Percentiles rank a stretch among this genome's conserved stretches.
Conservation (phyloP, 2,329 filamentous ascomycete genomes). For the Raffaelea deltoideospora region DNA sequence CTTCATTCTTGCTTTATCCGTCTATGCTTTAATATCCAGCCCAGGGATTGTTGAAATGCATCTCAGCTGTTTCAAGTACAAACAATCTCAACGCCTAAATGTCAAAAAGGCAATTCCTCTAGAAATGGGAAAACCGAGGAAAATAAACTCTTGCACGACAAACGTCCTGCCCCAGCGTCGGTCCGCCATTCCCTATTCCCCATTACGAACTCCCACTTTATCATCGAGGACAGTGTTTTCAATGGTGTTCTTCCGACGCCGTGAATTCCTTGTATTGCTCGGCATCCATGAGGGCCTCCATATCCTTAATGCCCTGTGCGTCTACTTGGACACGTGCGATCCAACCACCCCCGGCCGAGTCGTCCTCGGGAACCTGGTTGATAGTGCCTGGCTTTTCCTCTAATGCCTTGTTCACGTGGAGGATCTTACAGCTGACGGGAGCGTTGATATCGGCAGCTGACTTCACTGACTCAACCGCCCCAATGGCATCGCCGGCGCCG, state of each 20-base stretch:
- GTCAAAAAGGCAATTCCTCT: neutral
- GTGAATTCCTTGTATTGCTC: conserved; percentile 68
- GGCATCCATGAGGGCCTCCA: conserved; percentile 62
- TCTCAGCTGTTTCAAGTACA: conserved; percentile 4
- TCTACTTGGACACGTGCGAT: conserved; percentile 73
- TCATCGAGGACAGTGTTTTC: too few relatives aligned
- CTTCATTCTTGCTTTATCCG: neutral
- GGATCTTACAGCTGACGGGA: conserved; percentile 64
- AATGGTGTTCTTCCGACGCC: conserved; percentile 20
- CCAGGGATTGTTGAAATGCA: conserved; percentile 9
- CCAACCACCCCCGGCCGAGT: conserved; percentile 67
- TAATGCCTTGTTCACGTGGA: conserved; percentile 56
- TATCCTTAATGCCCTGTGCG: conserved; percentile 48
- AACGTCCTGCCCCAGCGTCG: too few relatives aligned
- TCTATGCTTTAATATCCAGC: too few relatives aligned
- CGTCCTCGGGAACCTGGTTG: conserved; percentile 78
- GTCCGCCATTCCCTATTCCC: too few relatives aligned
- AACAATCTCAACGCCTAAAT: conserved; percentile 3
- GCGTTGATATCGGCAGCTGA: conserved; percentile 95
- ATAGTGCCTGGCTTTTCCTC: conserved; percentile 77
- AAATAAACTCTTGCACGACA: too few relatives aligned
- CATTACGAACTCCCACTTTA: too few relatives aligned
- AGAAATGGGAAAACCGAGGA: too few relatives aligned
- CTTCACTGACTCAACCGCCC: conserved; percentile 96
- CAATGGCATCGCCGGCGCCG: conserved; percentile 65